These are phyloP conservation scores for Brassica nigra DNA, from an alignment of 345 rosid genomes.

Conservation along the genomic window DNA sequence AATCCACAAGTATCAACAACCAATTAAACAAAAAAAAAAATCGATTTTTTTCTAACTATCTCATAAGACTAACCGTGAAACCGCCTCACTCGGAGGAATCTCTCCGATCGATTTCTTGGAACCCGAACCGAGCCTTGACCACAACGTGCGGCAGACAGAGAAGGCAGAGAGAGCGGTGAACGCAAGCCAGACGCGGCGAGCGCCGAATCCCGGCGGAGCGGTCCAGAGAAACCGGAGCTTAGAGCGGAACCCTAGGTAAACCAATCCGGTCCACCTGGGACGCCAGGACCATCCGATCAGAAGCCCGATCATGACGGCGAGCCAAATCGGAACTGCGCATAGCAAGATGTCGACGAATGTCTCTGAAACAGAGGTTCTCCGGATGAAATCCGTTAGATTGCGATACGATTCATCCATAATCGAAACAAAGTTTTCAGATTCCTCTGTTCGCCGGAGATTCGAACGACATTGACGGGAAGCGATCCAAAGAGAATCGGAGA, in stretches of 20 bases:
- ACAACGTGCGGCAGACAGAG: constrained; percentile 71
- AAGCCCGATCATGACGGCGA: constrained; percentile 93
- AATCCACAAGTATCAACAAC: background rate
- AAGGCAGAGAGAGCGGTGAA: constrained; percentile 87
- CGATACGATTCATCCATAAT: constrained; percentile 67
- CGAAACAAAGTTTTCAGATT: background rate
- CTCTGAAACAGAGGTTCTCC: constrained; percentile 70
- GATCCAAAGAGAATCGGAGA: constrained; percentile 19
- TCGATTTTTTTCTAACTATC: background rate
- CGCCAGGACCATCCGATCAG: constrained; percentile 98
- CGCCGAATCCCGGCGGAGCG: constrained; percentile 92
- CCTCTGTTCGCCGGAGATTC: constrained; percentile 22
- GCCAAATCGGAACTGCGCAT: constrained; percentile 97
- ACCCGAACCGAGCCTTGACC: constrained; percentile 56
- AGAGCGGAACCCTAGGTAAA: constrained; percentile 75
- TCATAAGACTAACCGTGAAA: constrained; percentile 46
- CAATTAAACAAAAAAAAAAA: background rate
- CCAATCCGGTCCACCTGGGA: constrained; percentile 87
- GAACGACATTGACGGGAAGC: constrained; percentile 22
- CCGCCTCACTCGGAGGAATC: constrained; percentile 32
- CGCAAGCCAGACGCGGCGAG: constrained; percentile 92
- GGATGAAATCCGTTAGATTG: constrained; percentile 59
- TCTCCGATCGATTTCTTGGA: constrained; percentile 38
- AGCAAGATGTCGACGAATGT: constrained; percentile 90
- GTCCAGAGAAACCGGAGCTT: constrained; percentile 82